Percentiles rank a stretch among this genome's conserved stretches.
phyloP scores from a whole-genome alignment of 129 eudicot genomes.

The Flaveria brownii region DNA sequence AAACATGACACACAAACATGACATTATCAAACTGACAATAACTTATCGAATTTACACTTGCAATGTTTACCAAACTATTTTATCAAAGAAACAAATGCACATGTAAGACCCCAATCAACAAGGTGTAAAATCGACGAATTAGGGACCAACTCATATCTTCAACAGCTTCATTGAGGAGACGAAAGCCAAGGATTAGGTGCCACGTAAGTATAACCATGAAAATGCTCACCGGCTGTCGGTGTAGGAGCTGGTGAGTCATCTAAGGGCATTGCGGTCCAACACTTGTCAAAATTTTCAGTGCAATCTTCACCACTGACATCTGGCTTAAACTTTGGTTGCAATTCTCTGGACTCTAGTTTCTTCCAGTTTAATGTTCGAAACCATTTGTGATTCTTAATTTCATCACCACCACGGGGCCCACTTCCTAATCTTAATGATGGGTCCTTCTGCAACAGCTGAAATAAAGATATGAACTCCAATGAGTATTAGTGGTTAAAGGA shows the following conservation, averaged over 20 bases:
- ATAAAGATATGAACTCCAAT: neutral
- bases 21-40: neutral
- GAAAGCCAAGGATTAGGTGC: slow-evolving; percentile 94
- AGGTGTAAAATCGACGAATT: slow-evolving; percentile 33
- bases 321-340: slow-evolving; percentile 80
- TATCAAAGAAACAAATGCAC: neutral
- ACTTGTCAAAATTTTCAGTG: slow-evolving; percentile 84
- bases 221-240: slow-evolving; percentile 73
- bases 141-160: slow-evolving; percentile 14
- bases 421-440: slow-evolving; percentile 79
- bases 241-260: slow-evolving; percentile 95
- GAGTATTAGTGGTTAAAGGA: neutral
- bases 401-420: slow-evolving; percentile 77
- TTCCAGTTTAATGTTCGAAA: slow-evolving; percentile 81
- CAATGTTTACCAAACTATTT: neutral
- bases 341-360: slow-evolving; percentile 69
- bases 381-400: slow-evolving; percentile 82
- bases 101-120: neutral
- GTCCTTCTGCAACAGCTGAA: slow-evolving; percentile 81
- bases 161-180: slow-evolving; percentile 33
- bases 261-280: slow-evolving; percentile 93
- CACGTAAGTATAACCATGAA: slow-evolving; percentile 78
- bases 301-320: slow-evolving; percentile 79
- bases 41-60: neutral
- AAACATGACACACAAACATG: neutral